Conservation (phyloP, 179 eudicot species). For the Heliamphora pulchella region DNA sequence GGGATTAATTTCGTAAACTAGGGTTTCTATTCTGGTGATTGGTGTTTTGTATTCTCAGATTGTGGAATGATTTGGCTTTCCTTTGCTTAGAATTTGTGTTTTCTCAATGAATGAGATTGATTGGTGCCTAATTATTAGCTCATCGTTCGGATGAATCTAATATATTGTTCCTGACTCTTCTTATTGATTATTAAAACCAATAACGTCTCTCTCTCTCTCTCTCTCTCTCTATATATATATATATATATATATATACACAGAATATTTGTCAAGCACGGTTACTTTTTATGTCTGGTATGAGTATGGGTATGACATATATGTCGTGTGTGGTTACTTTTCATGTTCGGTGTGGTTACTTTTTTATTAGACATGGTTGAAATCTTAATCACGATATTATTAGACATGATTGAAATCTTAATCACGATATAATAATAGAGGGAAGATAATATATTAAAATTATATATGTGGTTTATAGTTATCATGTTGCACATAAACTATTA, state of each 20-base stretch:
- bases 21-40: constrained; percentile 8
- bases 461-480: no score
- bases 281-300: no score
- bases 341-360: no score
- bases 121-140: constrained; percentile 7
- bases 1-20: neutral
- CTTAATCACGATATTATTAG: no score
- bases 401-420: no score
- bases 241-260: neutral
- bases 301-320: no score
- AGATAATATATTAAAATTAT: no score
- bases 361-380: no score
- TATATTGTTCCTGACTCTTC: neutral
- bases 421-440: no score
- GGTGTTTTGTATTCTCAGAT: neutral
- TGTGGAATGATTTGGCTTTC: neutral
- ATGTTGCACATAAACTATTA: no score
- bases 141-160: neutral
- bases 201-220: neutral
- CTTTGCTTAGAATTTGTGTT: neutral
- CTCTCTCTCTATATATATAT: neutral
- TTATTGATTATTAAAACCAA: neutral
- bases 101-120: neutral
- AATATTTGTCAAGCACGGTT: no score
- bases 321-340: no score